Percentiles rank a stretch among this genome's conserved stretches.
Conservation (phyloP, 768 basidiomycete species). For the Kwoniella botswanensis region DNA sequence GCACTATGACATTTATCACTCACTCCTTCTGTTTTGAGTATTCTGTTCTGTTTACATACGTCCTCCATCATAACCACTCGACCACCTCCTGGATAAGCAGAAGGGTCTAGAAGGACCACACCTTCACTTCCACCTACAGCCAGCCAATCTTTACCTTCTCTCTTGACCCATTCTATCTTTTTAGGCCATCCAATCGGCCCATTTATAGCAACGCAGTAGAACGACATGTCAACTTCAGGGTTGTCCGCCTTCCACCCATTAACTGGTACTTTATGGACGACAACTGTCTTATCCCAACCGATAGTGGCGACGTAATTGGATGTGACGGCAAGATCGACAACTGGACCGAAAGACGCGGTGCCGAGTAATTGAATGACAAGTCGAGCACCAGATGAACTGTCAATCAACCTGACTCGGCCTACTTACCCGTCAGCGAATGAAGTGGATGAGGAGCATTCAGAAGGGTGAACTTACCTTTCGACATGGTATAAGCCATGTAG, state of each 20-base stretch:
- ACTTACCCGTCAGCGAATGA: neutral
- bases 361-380: constrained; percentile 31
- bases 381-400: constrained; percentile 35
- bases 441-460: neutral
- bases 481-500: constrained; percentile 45
- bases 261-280: constrained; percentile 38
- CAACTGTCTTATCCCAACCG: constrained; percentile 27
- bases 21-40: constrained; percentile 45
- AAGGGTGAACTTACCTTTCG: constrained; percentile 33
- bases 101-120: constrained; percentile 36
- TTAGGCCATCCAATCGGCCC: constrained; percentile 16
- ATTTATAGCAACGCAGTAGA: neutral
- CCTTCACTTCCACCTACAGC: constrained; percentile 43
- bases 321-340: constrained; percentile 42
- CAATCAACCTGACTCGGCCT: constrained; percentile 47
- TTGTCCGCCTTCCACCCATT: constrained; percentile 36
- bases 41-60: constrained; percentile 20
- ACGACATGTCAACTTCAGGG: constrained; percentile 13
- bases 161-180: constrained; percentile 41
- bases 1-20: constrained; percentile 3
- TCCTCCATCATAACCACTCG: neutral
- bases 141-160: constrained; percentile 27
- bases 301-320: constrained; percentile 36
- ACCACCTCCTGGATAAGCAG: neutral
- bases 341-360: constrained; percentile 18